A percentile compares a stretch with the other conserved stretches of the same genome.
phyloP scores from a whole-genome alignment of 2,329 filamentous ascomycete species.

The Leptodontidium sp. region DNA sequence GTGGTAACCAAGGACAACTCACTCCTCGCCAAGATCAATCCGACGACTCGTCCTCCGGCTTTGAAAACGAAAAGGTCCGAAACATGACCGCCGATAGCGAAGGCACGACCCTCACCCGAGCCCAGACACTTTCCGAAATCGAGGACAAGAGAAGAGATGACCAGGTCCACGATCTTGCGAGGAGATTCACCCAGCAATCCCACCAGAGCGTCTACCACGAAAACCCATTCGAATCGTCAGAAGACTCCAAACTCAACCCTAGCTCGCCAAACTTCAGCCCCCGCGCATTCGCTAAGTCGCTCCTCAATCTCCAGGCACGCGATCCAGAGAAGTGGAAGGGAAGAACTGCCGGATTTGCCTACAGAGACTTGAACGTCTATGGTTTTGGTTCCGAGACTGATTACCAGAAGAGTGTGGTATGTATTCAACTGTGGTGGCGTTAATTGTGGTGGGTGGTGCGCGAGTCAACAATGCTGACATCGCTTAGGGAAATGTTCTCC shows the following conservation, averaged over 20 bases:
- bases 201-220: slow-evolving; percentile 27
- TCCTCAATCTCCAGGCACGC: slow-evolving; percentile 60
- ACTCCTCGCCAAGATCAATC: slow-evolving; percentile 12
- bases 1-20: neutral
- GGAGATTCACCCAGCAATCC: slow-evolving; percentile 31
- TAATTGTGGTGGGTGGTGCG: neutral
- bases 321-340: slow-evolving; percentile 61
- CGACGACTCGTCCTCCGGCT: neutral
- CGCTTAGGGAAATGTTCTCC: slow-evolving; percentile 59
- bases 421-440: neutral
- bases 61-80: slow-evolving; percentile 10
- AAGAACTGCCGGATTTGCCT: slow-evolving; percentile 69
- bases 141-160: slow-evolving; percentile 30
- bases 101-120: slow-evolving; percentile 11
- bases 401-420: slow-evolving; percentile 69
- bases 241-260: slow-evolving; percentile 60
- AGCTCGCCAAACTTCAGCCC: slow-evolving; percentile 59
- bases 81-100: slow-evolving; percentile 14
- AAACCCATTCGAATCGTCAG: slow-evolving; percentile 58
- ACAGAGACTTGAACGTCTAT: slow-evolving; percentile 73
- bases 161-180: slow-evolving; percentile 28
- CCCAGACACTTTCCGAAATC: slow-evolving; percentile 11
- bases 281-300: slow-evolving; percentile 65
- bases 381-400: slow-evolving; percentile 73
- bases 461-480: slow-evolving; percentile 4